These are phyloP conservation scores for Emergomyces pasteurianus DNA, from an alignment of 2,329 filamentous ascomycete genomes.

Conservation along the genomic window DNA sequence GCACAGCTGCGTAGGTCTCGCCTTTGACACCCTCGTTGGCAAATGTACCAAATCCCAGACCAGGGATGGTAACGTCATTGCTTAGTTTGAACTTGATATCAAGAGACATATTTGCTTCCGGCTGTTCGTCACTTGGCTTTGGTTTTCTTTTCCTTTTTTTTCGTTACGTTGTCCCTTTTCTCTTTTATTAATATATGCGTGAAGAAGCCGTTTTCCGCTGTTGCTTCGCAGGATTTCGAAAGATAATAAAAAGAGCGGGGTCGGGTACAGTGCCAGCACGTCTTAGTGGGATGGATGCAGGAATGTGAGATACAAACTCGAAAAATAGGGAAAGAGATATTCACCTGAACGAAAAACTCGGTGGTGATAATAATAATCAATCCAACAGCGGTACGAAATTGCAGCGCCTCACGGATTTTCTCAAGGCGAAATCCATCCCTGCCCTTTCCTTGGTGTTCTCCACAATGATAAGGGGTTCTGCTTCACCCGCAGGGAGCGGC, in stretches of 20 bases:
- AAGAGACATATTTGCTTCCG: constrained; percentile 41
- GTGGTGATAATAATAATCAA: background rate
- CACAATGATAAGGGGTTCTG: background rate
- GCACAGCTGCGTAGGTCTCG: constrained; percentile 45
- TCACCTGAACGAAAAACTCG: too few species aligned
- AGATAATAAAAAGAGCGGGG: background rate
- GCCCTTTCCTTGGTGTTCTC: background rate
- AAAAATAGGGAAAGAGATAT: background rate
- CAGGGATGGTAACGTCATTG: constrained; percentile 51
- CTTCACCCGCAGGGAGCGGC: background rate
- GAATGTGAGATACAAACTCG: background rate
- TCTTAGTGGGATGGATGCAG: background rate
- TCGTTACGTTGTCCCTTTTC: background rate
- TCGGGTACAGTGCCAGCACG: background rate
- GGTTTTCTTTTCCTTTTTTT: background rate
- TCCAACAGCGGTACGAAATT: background rate
- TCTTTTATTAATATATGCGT: background rate
- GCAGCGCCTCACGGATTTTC: background rate
- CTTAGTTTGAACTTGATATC: constrained; percentile 40
- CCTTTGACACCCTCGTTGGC: constrained; percentile 52
- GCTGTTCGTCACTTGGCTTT: background rate
- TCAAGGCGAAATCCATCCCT: background rate
- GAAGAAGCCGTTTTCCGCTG: background rate
- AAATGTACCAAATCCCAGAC: constrained; percentile 52
- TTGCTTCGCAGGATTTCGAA: background rate